Evolutionary conservation across 1,284 basidiomycete species (phyloP).

Genomic region (Ceratobasidium sp.): DNA sequence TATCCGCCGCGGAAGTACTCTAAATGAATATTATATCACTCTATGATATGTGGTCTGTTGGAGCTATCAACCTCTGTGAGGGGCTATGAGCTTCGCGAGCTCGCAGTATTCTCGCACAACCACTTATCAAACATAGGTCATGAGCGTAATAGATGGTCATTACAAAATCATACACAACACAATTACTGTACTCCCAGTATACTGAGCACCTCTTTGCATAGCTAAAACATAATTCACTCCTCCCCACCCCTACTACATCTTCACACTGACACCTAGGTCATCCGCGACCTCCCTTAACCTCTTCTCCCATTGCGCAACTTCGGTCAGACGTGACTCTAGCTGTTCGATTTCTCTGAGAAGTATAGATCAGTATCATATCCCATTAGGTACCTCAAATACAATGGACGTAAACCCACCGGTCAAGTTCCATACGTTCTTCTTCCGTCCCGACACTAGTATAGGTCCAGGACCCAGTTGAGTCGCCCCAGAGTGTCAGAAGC

Average conservation of each 20-base stretch:
- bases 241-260: constrained; percentile 21
- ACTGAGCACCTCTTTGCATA: background rate
- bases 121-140: background rate
- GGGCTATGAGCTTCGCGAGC: too few species aligned
- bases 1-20: constrained; percentile 57
- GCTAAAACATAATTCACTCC: background rate
- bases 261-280: constrained; percentile 52
- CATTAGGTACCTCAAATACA: too few species aligned
- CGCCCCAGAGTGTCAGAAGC: constrained; percentile 77
- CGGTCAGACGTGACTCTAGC: constrained; percentile 72
- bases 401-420: constrained; percentile 56
- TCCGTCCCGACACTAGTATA: constrained; percentile 75
- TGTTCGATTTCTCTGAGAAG: constrained; percentile 66
- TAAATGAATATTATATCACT: constrained; percentile 8
- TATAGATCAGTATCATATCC: background rate
- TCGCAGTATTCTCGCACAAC: too few species aligned
- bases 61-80: too few species aligned
- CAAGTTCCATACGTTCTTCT: constrained; percentile 76
- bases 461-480: constrained; percentile 74
- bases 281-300: constrained; percentile 67
- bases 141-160: background rate
- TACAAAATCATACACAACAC: background rate
- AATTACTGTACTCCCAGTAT: background rate
- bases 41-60: background rate
- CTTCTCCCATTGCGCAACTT: constrained; percentile 73